Percentiles rank a stretch among this genome's conserved stretches.
Conservation (phyloP, 768 basidiomycete genomes). For the Suillus clintonianus region DNA sequence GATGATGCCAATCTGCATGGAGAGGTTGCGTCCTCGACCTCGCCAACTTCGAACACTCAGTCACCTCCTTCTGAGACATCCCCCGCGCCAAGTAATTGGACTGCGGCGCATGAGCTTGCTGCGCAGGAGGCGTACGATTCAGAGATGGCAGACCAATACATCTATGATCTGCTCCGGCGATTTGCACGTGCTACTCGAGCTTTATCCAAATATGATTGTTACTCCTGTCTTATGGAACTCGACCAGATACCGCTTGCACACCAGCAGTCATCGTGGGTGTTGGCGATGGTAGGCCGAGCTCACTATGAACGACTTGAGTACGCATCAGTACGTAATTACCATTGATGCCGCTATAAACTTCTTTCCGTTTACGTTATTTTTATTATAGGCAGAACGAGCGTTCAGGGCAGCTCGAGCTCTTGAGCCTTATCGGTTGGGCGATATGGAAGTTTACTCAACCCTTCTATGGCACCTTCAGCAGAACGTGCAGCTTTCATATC, state of each 20-base stretch:
- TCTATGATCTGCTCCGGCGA: conserved; percentile 77
- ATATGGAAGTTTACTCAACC: conserved; percentile 97
- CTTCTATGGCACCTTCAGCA: conserved; percentile 92
- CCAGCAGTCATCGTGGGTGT: conserved; percentile 73
- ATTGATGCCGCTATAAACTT: conserved; percentile 14
- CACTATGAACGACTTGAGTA: conserved; percentile 92
- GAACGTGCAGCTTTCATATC: conserved; percentile 81
- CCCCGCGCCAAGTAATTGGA: conserved; percentile 63
- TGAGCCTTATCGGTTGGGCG: conserved; percentile 87
- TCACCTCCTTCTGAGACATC: conserved; percentile 69
- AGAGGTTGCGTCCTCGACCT: conserved; percentile 60
- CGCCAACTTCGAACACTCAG: conserved; percentile 56
- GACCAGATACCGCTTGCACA: conserved; percentile 75
- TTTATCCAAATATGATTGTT: conserved; percentile 75
- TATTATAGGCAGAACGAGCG: conserved; percentile 79
- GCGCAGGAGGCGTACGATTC: conserved; percentile 71
- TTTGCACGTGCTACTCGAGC: conserved; percentile 82
- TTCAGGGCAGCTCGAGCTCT: conserved; percentile 80
- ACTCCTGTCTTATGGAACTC: conserved; percentile 72
- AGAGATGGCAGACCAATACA: conserved; percentile 78
- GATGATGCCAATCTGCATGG: conserved; percentile 53
- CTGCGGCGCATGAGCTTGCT: conserved; percentile 65
- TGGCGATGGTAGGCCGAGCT: conserved; percentile 82
- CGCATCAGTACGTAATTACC: conserved; percentile 63
- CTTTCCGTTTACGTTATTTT: conserved; percentile 20